These are phyloP conservation scores for Neonectria ditissima DNA, from an alignment of 2,329 filamentous ascomycete genomes.

Conservation along the genomic window DNA sequence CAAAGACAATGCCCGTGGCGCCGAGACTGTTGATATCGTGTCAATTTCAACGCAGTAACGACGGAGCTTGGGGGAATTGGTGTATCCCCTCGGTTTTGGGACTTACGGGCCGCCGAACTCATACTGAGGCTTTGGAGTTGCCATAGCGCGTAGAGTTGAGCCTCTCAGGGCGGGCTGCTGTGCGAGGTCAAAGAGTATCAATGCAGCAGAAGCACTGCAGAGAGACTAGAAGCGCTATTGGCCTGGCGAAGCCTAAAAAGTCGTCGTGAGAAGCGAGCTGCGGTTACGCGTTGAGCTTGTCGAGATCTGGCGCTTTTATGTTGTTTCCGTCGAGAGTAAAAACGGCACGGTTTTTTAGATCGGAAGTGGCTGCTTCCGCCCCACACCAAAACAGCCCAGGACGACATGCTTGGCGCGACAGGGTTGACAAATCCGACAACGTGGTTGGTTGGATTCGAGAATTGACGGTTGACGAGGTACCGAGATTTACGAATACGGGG, in stretches of 20 bases:
- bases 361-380: slow-evolving; percentile 34
- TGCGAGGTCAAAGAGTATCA: not conserved
- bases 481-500: not conserved
- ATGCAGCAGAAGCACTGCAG: not conserved
- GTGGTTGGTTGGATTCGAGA: slow-evolving; percentile 2
- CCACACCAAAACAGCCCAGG: slow-evolving; percentile 22
- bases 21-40: slow-evolving; percentile 66
- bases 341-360: slow-evolving; percentile 37
- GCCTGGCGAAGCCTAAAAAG: not conserved
- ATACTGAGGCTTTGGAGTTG: slow-evolving; percentile 35
- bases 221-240: no score
- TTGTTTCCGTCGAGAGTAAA: slow-evolving; percentile 1
- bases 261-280: not conserved
- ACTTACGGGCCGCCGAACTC: slow-evolving; percentile 52
- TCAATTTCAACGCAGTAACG: not conserved
- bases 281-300: not conserved
- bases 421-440: not conserved
- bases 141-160: slow-evolving; percentile 25
- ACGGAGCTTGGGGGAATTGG: no score
- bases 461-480: not conserved
- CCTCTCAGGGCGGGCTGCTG: not conserved
- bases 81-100: not conserved
- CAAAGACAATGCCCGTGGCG: slow-evolving; percentile 78
- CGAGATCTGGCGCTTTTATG: not conserved
- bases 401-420: not conserved